Conservation (phyloP, 805 yeast genomes). For the Candida nanaspora region DNA sequence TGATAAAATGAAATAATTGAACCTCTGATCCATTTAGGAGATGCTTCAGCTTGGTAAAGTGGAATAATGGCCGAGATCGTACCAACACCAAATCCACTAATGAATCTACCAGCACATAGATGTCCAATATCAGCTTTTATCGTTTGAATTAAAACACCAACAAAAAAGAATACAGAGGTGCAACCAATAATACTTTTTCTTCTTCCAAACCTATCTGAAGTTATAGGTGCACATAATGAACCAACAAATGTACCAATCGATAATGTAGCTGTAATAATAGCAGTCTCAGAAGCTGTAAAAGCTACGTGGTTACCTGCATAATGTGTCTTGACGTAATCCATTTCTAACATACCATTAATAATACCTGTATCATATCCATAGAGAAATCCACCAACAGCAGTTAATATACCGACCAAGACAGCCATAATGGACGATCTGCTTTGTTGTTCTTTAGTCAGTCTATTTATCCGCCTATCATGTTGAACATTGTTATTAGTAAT, state of each 20-base stretch:
- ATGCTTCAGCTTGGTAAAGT: conserved; percentile 75
- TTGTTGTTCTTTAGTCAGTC: background rate
- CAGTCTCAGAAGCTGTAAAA: conserved; percentile 57
- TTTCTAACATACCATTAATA: conserved; percentile 71
- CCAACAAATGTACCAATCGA: conserved; percentile 79
- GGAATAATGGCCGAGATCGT: conserved; percentile 79
- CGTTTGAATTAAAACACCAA: conserved; percentile 69
- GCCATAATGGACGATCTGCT: conserved; percentile 51
- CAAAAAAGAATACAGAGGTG: conserved; percentile 53
- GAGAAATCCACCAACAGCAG: conserved; percentile 86
- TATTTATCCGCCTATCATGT: background rate
- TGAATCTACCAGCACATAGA: conserved; percentile 65
- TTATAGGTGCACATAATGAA: conserved; percentile 46
- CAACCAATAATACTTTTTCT: conserved; percentile 56
- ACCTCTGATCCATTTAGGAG: conserved; percentile 76
- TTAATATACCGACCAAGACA: conserved; percentile 65
- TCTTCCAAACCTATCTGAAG: conserved; percentile 71
- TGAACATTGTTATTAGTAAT: background rate
- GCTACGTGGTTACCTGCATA: conserved; percentile 40
- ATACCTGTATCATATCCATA: conserved; percentile 90
- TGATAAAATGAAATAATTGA: conserved; percentile 75
- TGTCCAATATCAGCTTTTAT: conserved; percentile 40
- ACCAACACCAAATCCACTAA: conserved; percentile 70
- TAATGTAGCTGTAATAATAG: conserved; percentile 70
- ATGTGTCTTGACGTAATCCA: conserved; percentile 54